Evolutionary conservation across 164 flowering plant species (phyloP).

Genomic region (Dillenia turbinata): DNA sequence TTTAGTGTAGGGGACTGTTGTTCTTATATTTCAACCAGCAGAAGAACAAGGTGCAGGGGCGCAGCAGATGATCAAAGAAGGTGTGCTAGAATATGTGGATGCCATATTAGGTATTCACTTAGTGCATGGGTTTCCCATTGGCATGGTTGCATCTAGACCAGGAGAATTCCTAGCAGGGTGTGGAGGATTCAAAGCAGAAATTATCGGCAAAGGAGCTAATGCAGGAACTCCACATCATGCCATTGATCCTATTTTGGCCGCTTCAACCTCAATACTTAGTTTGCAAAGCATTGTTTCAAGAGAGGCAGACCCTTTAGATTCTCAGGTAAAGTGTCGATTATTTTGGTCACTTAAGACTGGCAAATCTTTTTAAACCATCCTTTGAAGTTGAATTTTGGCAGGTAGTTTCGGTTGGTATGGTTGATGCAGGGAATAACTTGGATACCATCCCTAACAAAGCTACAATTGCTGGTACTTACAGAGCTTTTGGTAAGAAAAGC

Average conservation of each 20-base stretch:
- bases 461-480: constrained; percentile 52
- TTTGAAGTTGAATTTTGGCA: constrained; percentile 14
- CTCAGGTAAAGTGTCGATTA: constrained; percentile 35
- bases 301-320: constrained; percentile 62
- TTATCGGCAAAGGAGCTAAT: constrained; percentile 65
- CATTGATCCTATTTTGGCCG: constrained; percentile 64
- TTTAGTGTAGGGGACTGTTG: constrained; percentile 52
- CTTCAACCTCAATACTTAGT: constrained; percentile 43
- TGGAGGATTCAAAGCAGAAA: constrained; percentile 56
- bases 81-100: constrained; percentile 56
- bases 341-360: background rate
- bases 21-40: constrained; percentile 75
- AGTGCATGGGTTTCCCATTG: constrained; percentile 22
- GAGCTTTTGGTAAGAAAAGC: constrained; percentile 48
- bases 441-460: constrained; percentile 56
- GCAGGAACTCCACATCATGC: constrained; percentile 56
- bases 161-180: constrained; percentile 62
- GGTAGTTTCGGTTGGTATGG: constrained; percentile 58
- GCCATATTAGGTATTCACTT: constrained; percentile 61
- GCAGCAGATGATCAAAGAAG: constrained; percentile 48
- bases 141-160: constrained; percentile 42
- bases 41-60: constrained; percentile 70
- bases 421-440: constrained; percentile 45
- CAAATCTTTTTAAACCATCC: background rate
- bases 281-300: constrained; percentile 65